phyloP scores from a whole-genome alignment of 805 yeast species.

The Jamesozyma hellenica region DNA sequence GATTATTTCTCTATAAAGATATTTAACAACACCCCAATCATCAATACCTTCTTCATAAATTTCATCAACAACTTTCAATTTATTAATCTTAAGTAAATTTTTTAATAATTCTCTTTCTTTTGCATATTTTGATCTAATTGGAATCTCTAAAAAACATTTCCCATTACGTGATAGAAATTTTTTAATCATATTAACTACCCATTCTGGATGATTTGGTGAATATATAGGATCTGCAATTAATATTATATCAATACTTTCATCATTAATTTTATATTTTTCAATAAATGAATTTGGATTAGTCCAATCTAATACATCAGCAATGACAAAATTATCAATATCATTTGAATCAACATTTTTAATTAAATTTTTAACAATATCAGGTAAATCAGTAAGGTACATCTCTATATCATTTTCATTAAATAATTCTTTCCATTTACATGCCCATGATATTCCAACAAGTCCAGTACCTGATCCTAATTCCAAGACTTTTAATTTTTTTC shows the following conservation, averaged over 20 bases:
- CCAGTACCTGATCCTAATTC: constrained; percentile 98
- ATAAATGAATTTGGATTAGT: constrained; percentile 39
- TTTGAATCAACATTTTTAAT: constrained; percentile 50
- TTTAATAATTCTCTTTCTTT: constrained; percentile 55
- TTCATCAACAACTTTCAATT: constrained; percentile 25
- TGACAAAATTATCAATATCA: constrained; percentile 22
- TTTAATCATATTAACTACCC: constrained; percentile 54
- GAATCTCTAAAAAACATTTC: constrained; percentile 58
- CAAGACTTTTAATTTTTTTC: constrained; percentile 30
- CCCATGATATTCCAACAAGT: constrained; percentile 66
- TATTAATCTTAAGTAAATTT: constrained; percentile 35
- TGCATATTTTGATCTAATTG: constrained; percentile 58
- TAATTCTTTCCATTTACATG: constrained; percentile 24
- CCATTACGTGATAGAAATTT: constrained; percentile 37
- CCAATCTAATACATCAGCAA: constrained; percentile 69
- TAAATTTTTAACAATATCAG: constrained; percentile 66
- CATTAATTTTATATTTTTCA: constrained; percentile 20
- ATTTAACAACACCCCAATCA: constrained; percentile 71
- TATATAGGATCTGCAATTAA: constrained; percentile 84
- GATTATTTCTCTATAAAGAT: constrained; percentile 33
- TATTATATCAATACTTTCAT: constrained; percentile 42
- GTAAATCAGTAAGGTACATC: constrained; percentile 61
- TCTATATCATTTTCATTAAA: constrained; percentile 28
- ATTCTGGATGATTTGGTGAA: constrained; percentile 67
- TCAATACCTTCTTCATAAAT: constrained; percentile 59